Conservation (phyloP, 345 rosid genomes). For the Tarenaya hassleriana region DNA sequence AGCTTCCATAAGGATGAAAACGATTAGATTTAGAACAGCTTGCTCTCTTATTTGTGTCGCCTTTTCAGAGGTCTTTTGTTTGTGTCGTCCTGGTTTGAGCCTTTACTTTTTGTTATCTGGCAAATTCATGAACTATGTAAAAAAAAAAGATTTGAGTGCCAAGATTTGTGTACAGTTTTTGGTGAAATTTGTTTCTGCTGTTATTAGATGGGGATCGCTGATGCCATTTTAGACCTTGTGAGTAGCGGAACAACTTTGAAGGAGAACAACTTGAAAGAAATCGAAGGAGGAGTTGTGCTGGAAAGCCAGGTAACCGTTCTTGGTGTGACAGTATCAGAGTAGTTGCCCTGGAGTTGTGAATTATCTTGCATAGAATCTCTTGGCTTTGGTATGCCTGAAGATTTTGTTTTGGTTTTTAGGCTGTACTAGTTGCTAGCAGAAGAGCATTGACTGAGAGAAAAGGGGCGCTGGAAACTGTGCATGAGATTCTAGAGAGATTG, state of each 20-base stretch:
- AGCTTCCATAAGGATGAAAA: conserved; percentile 2
- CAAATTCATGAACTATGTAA: too few species aligned
- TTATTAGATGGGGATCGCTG: conserved; percentile 92
- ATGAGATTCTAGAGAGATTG: conserved; percentile 87
- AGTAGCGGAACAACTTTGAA: conserved; percentile 89
- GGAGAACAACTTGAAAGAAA: conserved; percentile 95
- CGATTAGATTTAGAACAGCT: background rate
- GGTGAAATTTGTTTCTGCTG: conserved; percentile 15
- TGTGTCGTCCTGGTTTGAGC: conserved; percentile 5
- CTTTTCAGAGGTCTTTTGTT: background rate
- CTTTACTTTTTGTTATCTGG: background rate
- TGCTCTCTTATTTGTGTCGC: background rate
- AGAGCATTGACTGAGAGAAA: conserved; percentile 58
- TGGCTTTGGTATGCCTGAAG: background rate
- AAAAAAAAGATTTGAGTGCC: background rate
- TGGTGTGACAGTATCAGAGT: conserved; percentile 9
- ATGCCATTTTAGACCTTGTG: conserved; percentile 96
- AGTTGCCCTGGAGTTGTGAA: background rate
- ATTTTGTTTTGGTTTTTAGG: conserved; percentile 36
- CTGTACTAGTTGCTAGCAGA: conserved; percentile 79
- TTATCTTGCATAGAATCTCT: conserved; percentile 1
- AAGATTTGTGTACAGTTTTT: background rate
- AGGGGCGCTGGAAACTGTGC: conserved; percentile 54
- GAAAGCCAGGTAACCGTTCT: conserved; percentile 71
- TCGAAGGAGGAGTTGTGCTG: conserved; percentile 79